Base-by-base conservation (phyloP, 192 early-diverging fungal species). In the Diversispora epigaea region DNA sequence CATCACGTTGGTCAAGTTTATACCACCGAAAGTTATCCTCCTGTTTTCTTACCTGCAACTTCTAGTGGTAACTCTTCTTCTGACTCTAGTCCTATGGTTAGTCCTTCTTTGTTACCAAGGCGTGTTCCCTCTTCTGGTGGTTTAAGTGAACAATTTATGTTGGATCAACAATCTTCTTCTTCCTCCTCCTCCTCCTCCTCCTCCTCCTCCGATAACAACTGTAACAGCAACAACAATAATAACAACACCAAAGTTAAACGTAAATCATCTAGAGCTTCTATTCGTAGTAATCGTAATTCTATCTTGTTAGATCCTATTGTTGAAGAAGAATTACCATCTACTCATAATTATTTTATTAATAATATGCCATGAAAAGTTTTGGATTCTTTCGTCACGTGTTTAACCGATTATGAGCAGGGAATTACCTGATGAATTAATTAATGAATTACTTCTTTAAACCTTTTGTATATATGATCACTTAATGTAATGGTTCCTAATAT, bases 1-100 rank as follows among this genome's bases (percentile, higher is more conserved):
- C 14, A 17, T 54, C 50, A 54, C 10, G 50, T 54, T 41, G 62
- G 62, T n/a, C 62, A 64, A 17, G 68, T 69, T 8, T 69, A 69
- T 12, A 69, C 68, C 12, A 69, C 68, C n/a, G 68, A 69, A 9
- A 54, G 32, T 54, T 69, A 69, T 40, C 68, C 68, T n/a, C 47
- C 22, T n/a, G 44, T 47, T 19, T 69, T 69, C 25, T 25, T 69
- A 4, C 68, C 68, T 54, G 2, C 61, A 63, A 32, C 25, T 32
- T 32, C 25, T 32, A 41, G 32, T 25, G 32, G 41, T 15, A 41
- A 32, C 3, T 69, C 68, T 49, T 69, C 68, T 17, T 39, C 45
- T 39, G 50, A 47, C 8, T 69, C 68, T 12, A 52, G 47, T 49
- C 68, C 68, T 9, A 69, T 52, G n/a, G 68, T 17, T 22, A 52